phyloP scores from a whole-genome alignment of 2,329 filamentous ascomycete genomes.

The Mollisia scopiformis region DNA sequence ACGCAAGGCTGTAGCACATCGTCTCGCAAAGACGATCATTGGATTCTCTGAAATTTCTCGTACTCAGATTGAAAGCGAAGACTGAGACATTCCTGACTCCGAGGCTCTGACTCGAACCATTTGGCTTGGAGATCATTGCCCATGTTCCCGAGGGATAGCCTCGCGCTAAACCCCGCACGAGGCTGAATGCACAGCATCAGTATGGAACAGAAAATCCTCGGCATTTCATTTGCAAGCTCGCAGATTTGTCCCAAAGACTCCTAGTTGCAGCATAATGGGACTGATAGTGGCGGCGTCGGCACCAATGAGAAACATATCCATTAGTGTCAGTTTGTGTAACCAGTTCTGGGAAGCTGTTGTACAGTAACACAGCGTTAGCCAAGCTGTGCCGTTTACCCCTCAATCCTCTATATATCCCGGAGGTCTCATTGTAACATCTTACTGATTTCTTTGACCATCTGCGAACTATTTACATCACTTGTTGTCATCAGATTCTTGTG shows the following conservation, averaged over 20 bases:
- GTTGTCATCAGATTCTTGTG: too few species aligned
- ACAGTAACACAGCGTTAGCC: not conserved
- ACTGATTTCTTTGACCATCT: too few species aligned
- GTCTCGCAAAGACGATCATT: too few species aligned
- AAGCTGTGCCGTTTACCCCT: not conserved
- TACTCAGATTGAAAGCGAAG: not conserved
- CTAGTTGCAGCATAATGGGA: too few species aligned
- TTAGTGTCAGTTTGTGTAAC: not conserved
- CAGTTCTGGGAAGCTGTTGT: not conserved
- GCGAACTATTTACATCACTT: too few species aligned
- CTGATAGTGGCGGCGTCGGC: too few species aligned
- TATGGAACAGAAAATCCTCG: too few species aligned
- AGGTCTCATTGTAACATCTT: too few species aligned
- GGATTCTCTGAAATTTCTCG: too few species aligned
- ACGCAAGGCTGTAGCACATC: not conserved
- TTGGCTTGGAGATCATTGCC: not conserved
- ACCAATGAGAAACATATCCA: not conserved
- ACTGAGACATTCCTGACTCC: not conserved
- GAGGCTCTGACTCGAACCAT: not conserved
- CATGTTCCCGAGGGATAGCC: not conserved
- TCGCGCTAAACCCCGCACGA: conserved; percentile 8
- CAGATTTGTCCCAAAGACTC: too few species aligned
- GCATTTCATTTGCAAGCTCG: too few species aligned
- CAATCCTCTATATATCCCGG: not conserved
- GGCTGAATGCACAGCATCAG: too few species aligned